Evolutionary conservation across 2,329 filamentous ascomycete species (phyloP).

Genomic region (Sphaerulina vaccinii): DNA sequence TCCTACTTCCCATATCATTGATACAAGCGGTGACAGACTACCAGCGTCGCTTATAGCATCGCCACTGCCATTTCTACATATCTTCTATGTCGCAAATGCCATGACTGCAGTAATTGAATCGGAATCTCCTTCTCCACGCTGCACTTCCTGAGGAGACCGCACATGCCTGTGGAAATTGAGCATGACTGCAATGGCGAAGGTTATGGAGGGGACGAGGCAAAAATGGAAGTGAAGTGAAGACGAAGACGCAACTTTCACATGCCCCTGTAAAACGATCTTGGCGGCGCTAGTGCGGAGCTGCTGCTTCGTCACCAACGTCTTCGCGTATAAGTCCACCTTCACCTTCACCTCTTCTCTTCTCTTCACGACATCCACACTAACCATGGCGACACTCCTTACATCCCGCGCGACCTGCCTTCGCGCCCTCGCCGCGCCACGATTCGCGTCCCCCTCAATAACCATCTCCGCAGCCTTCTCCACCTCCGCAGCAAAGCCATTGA

Average conservation of each 20-base stretch:
- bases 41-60: too few species aligned
- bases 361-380: not conserved
- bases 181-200: not conserved
- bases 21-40: too few species aligned
- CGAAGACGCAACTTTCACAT: not conserved
- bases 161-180: not conserved
- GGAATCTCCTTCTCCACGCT: too few species aligned
- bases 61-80: too few species aligned
- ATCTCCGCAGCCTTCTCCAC: slow-evolving; percentile 9
- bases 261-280: too few species aligned
- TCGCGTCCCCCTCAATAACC: not conserved
- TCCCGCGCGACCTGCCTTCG: slow-evolving; percentile 5
- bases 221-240: not conserved
- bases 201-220: not conserved
- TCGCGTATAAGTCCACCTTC: not conserved
- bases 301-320: too few species aligned
- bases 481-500: not conserved
- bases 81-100: too few species aligned
- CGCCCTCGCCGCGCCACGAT: not conserved
- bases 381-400: slow-evolving; percentile 6
- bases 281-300: too few species aligned
- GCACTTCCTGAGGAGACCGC: too few species aligned
- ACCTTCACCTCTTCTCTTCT: not conserved
- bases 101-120: too few species aligned
- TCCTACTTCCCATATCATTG: too few species aligned